These are phyloP conservation scores for Cutaneotrichosporon mucoides DNA, from an alignment of 1,284 basidiomycete genomes.

Conservation along the genomic window DNA sequence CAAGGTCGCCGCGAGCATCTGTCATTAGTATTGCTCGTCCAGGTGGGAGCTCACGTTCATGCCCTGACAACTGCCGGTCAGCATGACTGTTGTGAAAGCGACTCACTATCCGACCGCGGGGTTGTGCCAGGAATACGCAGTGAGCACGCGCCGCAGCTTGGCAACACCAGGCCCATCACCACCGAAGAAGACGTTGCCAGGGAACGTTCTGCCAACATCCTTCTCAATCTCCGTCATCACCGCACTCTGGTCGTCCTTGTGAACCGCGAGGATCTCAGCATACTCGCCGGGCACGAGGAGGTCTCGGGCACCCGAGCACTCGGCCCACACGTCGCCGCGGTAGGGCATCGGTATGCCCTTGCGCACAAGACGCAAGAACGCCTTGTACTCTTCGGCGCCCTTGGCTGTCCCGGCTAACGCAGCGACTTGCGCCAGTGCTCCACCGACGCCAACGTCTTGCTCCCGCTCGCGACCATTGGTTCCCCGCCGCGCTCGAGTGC, in stretches of 20 bases:
- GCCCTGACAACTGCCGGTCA: conserved; percentile 60
- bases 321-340: conserved; percentile 68
- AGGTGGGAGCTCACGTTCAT: conserved; percentile 60
- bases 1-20: conserved; percentile 76
- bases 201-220: conserved; percentile 86
- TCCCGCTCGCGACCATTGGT: neutral
- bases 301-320: conserved; percentile 87
- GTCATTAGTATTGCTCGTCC: no score
- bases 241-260: conserved; percentile 58
- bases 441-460: conserved; percentile 20
- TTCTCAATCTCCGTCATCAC: conserved; percentile 83
- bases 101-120: conserved; percentile 67
- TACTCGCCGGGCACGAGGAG: conserved; percentile 90
- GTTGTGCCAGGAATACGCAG: conserved; percentile 86
- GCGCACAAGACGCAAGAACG: conserved; percentile 73
- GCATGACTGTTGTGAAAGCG: no score
- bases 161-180: conserved; percentile 74
- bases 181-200: conserved; percentile 93
- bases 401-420: conserved; percentile 57
- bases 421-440: conserved; percentile 14
- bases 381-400: conserved; percentile 65
- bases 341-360: conserved; percentile 84
- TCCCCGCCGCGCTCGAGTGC: conserved; percentile 20
- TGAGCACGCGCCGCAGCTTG: conserved; percentile 82
- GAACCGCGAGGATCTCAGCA: conserved; percentile 66